Percentiles rank a stretch among this genome's conserved stretches.
phyloP scores from a whole-genome alignment of 805 yeast species.

The Zygotorulaspora danielsina region DNA sequence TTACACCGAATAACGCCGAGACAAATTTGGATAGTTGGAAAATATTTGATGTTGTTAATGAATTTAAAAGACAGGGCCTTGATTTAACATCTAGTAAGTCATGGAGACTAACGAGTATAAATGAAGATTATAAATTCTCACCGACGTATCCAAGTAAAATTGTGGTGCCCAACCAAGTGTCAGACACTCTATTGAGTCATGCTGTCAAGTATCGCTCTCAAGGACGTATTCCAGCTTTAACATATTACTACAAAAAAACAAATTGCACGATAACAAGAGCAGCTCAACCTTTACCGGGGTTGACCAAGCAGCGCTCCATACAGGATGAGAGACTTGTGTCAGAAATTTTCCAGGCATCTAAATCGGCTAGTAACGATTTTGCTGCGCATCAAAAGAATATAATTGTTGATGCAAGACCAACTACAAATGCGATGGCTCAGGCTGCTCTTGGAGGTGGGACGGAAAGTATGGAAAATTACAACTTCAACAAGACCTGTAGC shows the following conservation, averaged over 20 bases:
- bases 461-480: slow-evolving; percentile 84
- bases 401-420: slow-evolving; percentile 87
- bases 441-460: slow-evolving; percentile 98
- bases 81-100: slow-evolving; percentile 33
- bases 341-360: slow-evolving; percentile 67
- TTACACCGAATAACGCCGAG: slow-evolving; percentile 72
- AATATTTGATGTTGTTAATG: slow-evolving; percentile 56
- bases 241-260: slow-evolving; percentile 66
- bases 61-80: slow-evolving; percentile 70
- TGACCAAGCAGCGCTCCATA: slow-evolving; percentile 78
- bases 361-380: slow-evolving; percentile 16
- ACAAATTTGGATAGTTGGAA: slow-evolving; percentile 64
- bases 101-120: slow-evolving; percentile 73
- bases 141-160: slow-evolving; percentile 68
- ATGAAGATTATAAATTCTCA: slow-evolving; percentile 61
- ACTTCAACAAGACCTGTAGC: slow-evolving; percentile 47
- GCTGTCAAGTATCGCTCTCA: slow-evolving; percentile 86
- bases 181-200: slow-evolving; percentile 78
- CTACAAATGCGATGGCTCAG: slow-evolving; percentile 94
- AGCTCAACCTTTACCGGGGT: slow-evolving; percentile 88
- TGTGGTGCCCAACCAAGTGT: slow-evolving; percentile 69
- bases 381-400: slow-evolving; percentile 46
- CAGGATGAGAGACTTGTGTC: slow-evolving; percentile 84
- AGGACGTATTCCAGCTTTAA: slow-evolving; percentile 73
- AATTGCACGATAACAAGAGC: slow-evolving; percentile 82